Conservation (phyloP, 2,329 filamentous ascomycete genomes). For the Trematosphaeria pertusa region DNA sequence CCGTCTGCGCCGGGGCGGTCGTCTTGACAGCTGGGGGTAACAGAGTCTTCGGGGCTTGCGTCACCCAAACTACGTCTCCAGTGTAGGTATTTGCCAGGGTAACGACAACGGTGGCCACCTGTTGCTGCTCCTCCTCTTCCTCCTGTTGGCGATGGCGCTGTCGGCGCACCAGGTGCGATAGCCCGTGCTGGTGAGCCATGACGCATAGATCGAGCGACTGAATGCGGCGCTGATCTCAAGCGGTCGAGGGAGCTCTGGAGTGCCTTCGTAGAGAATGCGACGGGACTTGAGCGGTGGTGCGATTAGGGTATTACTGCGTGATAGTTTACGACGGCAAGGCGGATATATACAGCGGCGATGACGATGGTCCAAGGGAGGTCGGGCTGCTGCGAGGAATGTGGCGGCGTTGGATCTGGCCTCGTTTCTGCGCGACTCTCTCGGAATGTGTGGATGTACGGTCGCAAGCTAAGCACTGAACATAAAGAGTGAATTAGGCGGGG, state of each 20-base stretch:
- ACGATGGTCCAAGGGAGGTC: conserved; percentile 29
- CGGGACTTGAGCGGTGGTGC: too few species aligned
- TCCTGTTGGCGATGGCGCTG: conserved; percentile 28
- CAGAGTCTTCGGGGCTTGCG: conserved; percentile 22
- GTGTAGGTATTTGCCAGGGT: conserved; percentile 61
- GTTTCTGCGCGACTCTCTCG: conserved; percentile 25
- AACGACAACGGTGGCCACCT: conserved; percentile 55
- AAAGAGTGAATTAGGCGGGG: conserved; percentile 37
- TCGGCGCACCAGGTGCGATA: conserved; percentile 38
- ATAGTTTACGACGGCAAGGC: conserved; percentile 25
- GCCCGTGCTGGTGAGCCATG: conserved; percentile 33
- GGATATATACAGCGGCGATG: conserved; percentile 29
- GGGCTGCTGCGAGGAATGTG: conserved; percentile 40
- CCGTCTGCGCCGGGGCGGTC: conserved; percentile 26
- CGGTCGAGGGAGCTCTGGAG: too few species aligned
- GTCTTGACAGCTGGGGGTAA: conserved; percentile 20
- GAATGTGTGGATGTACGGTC: conserved; percentile 31
- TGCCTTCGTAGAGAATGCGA: too few species aligned
- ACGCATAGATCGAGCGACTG: background rate
- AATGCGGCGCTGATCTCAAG: too few species aligned
- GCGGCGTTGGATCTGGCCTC: conserved; percentile 18
- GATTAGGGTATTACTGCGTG: conserved; percentile 32
- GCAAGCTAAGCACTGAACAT: conserved; percentile 37
- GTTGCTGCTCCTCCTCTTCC: conserved; percentile 11
- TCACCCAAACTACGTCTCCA: conserved; percentile 48